Conservation (phyloP, 352 stramenopile species). For the Pythium periplocum region DNA sequence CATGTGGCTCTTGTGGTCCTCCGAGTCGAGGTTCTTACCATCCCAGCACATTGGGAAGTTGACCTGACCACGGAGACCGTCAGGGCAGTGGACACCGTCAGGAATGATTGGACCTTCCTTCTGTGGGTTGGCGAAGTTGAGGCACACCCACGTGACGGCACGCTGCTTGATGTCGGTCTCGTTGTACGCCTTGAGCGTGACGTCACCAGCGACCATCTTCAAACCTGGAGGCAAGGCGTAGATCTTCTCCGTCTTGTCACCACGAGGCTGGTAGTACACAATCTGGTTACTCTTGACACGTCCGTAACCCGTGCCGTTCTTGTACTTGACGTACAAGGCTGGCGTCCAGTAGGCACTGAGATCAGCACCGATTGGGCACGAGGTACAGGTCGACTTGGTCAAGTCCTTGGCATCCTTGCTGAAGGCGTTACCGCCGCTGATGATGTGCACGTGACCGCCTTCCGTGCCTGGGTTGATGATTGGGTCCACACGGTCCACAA, state of each 20-base stretch:
- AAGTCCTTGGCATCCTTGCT: slow-evolving; percentile 29
- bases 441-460: slow-evolving; percentile 29
- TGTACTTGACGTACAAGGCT: slow-evolving; percentile 46
- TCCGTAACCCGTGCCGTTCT: slow-evolving; percentile 47
- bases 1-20: slow-evolving; percentile 45
- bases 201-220: slow-evolving; percentile 46
- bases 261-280: slow-evolving; percentile 42
- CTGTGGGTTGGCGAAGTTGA: slow-evolving; percentile 37
- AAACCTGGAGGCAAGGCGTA: slow-evolving; percentile 36
- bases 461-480: slow-evolving; percentile 26
- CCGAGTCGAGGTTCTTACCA: slow-evolving; percentile 36
- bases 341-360: slow-evolving; percentile 49
- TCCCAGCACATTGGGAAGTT: slow-evolving; percentile 61
- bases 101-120: slow-evolving; percentile 39
- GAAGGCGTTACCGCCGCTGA: slow-evolving; percentile 46
- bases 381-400: slow-evolving; percentile 39
- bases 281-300: slow-evolving; percentile 48
- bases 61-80: slow-evolving; percentile 40
- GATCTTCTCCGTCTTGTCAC: slow-evolving; percentile 25
- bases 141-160: slow-evolving; percentile 39
- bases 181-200: slow-evolving; percentile 21
- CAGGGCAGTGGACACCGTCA: slow-evolving; percentile 30
- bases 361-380: slow-evolving; percentile 37
- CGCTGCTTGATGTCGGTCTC: slow-evolving; percentile 31
- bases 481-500: slow-evolving; percentile 41